phyloP scores from a whole-genome alignment of 306 rosid genomes.

The Pueraria montana region DNA sequence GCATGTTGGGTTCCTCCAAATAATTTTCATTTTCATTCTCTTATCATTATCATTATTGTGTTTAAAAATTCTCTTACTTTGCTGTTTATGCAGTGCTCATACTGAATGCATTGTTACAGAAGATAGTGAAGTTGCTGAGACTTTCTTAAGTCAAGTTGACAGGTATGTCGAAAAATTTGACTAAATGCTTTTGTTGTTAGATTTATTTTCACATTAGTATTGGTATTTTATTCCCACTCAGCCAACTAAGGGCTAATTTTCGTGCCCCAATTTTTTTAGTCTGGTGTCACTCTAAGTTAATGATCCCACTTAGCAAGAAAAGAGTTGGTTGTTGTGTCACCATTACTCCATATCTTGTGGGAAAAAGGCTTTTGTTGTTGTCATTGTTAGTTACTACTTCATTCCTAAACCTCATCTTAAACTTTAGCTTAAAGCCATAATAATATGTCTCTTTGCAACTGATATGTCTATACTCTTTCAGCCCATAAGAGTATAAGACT shows the following conservation, averaged over 20 bases:
- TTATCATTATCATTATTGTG: neutral
- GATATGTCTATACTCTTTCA: neutral
- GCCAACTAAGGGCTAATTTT: neutral
- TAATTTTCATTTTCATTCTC: conserved; percentile 20
- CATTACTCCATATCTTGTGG: neutral
- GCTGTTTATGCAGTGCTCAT: conserved; percentile 69
- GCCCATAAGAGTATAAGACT: no score
- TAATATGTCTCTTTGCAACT: neutral
- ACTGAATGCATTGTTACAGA: conserved; percentile 85
- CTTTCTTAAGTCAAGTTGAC: conserved; percentile 75
- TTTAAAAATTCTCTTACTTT: conserved; percentile 16
- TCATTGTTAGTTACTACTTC: neutral
- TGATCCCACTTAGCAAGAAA: neutral
- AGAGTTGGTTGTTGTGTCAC: neutral
- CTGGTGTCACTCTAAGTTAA: neutral
- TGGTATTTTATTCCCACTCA: neutral
- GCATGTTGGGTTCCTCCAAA: conserved; percentile 46
- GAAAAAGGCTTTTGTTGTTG: neutral
- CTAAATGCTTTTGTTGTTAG: neutral
- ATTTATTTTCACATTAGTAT: neutral
- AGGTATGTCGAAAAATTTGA: conserved; percentile 55
- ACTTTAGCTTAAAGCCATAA: neutral
- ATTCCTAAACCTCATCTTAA: neutral
- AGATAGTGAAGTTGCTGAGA: conserved; percentile 73
- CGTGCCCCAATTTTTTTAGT: neutral